Conservation (phyloP, 169 alveolate genomes). For the Plasmodium gaboni region DNA sequence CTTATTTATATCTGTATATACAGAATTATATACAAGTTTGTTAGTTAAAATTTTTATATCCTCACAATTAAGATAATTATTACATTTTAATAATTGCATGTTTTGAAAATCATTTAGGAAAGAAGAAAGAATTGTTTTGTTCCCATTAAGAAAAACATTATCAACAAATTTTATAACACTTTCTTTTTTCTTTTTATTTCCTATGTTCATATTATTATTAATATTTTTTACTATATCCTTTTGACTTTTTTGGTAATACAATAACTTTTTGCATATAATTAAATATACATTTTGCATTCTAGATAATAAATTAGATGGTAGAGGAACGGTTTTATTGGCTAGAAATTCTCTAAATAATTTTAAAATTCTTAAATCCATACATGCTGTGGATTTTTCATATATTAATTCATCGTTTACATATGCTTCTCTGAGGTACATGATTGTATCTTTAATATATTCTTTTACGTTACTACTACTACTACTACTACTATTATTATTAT, state of each 20-base stretch:
- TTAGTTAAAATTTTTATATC: conserved; percentile 43
- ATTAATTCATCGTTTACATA: conserved; percentile 37
- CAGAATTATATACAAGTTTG: conserved; percentile 21
- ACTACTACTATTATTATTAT: too few relatives aligned
- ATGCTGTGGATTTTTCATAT: conserved; percentile 25
- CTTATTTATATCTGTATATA: conserved; percentile 45
- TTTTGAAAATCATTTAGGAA: conserved; percentile 32
- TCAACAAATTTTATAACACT: conserved; percentile 38
- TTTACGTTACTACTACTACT: not conserved
- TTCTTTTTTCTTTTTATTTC: conserved; percentile 31
- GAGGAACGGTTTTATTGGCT: conserved; percentile 36
- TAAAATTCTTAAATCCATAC: conserved; percentile 57
- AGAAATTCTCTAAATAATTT: conserved; percentile 59
- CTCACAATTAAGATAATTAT: conserved; percentile 44
- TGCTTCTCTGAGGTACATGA: conserved; percentile 23
- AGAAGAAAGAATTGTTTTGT: conserved; percentile 36
- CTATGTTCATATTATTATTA: not conserved
- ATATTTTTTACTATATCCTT: conserved; percentile 41
- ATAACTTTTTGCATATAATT: conserved; percentile 40
- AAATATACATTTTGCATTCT: conserved; percentile 43
- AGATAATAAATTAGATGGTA: conserved; percentile 31
- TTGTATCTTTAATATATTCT: not conserved
- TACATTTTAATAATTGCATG: conserved; percentile 43
- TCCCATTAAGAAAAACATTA: conserved; percentile 23
- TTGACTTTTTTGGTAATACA: conserved; percentile 61